These are phyloP conservation scores for Musa balbisiana DNA, from an alignment of 202 grass and related monocot genomes.

Conservation along the genomic window DNA sequence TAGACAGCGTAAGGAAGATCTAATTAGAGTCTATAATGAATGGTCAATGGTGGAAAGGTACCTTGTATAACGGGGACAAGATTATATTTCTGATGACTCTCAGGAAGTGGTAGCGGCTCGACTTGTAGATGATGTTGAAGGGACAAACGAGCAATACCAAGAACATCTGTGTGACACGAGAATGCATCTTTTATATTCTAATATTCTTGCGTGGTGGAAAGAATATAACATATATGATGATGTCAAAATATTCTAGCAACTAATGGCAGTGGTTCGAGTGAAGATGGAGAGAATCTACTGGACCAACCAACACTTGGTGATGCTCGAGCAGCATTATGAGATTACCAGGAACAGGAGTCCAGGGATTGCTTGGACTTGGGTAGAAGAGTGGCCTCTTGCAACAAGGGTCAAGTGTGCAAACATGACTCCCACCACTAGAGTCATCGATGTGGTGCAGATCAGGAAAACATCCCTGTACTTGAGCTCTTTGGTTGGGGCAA, in stretches of 20 bases:
- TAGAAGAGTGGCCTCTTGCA: slow-evolving; percentile 34
- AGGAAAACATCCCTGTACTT: slow-evolving; percentile 58
- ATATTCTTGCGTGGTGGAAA: background rate
- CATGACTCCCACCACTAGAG: slow-evolving; percentile 46
- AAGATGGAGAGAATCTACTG: background rate
- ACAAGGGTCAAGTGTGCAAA: slow-evolving; percentile 49
- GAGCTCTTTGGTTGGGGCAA: slow-evolving; percentile 36
- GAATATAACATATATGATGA: slow-evolving; percentile 22
- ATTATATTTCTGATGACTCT: slow-evolving; percentile 55
- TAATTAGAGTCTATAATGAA: too few species aligned
- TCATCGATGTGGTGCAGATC: slow-evolving; percentile 48
- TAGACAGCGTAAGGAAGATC: background rate
- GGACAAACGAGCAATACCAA: slow-evolving; percentile 58
- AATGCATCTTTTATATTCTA: slow-evolving; percentile 31
- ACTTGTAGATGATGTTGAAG: slow-evolving; percentile 45
- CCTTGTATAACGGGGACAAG: slow-evolving; percentile 72
- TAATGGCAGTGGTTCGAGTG: background rate
- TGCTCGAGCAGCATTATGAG: background rate
- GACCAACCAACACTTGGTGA: background rate
- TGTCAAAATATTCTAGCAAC: slow-evolving; percentile 10
- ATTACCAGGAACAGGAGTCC: slow-evolving; percentile 59
- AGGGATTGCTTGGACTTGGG: slow-evolving; percentile 48
- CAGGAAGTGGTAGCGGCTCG: slow-evolving; percentile 47
- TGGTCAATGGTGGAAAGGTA: background rate
- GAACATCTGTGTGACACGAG: slow-evolving; percentile 37